Evolutionary conservation across 83 land plant species (phyloP).

Genomic region (Thuja plicata): DNA sequence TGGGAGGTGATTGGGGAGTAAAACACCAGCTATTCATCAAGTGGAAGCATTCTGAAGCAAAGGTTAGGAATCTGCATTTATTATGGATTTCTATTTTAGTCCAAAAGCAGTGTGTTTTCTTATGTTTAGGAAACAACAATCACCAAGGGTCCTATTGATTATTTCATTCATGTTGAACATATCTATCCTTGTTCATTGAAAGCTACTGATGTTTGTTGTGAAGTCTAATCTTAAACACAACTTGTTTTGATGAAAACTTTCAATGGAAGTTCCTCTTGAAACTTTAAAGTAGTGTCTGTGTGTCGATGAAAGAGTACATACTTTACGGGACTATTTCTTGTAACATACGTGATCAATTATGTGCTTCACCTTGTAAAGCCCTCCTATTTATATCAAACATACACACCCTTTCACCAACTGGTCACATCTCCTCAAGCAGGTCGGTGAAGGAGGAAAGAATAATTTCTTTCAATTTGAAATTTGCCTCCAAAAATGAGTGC

Average conservation of each 20-base stretch:
- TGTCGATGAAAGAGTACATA: not conserved
- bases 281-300: not conserved
- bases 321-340: not conserved
- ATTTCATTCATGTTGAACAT: not conserved
- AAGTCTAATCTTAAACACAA: not conserved
- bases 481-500: too few species aligned
- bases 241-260: not conserved
- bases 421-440: too few species aligned
- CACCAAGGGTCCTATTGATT: not conserved
- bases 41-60: constrained; percentile 78
- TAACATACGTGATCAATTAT: not conserved
- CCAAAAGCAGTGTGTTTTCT: not conserved
- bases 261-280: not conserved
- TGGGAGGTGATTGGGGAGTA: constrained; percentile 63
- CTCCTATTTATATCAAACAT: too few species aligned
- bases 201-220: not conserved
- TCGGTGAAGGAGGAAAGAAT: too few species aligned
- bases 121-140: not conserved
- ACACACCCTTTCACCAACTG: too few species aligned
- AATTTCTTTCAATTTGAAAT: too few species aligned
- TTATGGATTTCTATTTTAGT: not conserved
- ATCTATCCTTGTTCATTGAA: not conserved
- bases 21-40: constrained; percentile 72
- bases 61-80: constrained; percentile 40
- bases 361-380: not conserved